Percentiles rank a stretch among this genome's conserved stretches.
These are phyloP conservation scores for Penicillium mononematosum DNA, from an alignment of 495 filamentous ascomycete species.

Conservation along the genomic window DNA sequence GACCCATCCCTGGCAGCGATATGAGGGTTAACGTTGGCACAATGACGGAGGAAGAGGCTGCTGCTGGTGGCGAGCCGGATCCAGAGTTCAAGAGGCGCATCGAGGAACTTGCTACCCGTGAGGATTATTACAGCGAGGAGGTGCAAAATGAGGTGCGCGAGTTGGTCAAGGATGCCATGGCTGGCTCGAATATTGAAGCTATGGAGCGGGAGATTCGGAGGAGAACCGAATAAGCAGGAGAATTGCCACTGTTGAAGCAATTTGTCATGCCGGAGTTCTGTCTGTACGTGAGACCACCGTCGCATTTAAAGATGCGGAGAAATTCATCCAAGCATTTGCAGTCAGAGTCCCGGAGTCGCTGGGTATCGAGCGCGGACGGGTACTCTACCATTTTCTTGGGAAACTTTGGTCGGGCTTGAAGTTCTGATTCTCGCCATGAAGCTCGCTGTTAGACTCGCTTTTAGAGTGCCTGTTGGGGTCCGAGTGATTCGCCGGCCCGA, in stretches of 20 bases:
- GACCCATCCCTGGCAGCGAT: conserved; percentile 60
- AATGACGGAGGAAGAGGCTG: conserved; percentile 59
- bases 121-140: conserved; percentile 69
- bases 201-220: conserved; percentile 61
- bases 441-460: not conserved
- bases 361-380: not conserved
- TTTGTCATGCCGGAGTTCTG: not conserved
- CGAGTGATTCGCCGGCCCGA: not conserved
- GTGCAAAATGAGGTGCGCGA: conserved; percentile 67
- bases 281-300: not conserved
- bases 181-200: conserved; percentile 46
- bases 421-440: not conserved
- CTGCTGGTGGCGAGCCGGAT: conserved; percentile 52
- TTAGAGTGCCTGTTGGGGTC: not conserved
- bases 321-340: not conserved
- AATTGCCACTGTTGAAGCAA: not conserved
- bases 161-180: conserved; percentile 69
- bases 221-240: conserved; percentile 51
- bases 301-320: not conserved
- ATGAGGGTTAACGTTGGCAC: conserved; percentile 66
- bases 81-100: conserved; percentile 72
- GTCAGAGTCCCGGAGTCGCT: not conserved
- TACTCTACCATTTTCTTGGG: too few species aligned
- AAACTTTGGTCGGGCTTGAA: not conserved
- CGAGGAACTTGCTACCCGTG: conserved; percentile 70